A percentile compares a stretch with the other conserved stretches of the same genome.
phyloP scores from a whole-genome alignment of 2,329 filamentous ascomycete genomes.

The Aspergillus hiratsukae region DNA sequence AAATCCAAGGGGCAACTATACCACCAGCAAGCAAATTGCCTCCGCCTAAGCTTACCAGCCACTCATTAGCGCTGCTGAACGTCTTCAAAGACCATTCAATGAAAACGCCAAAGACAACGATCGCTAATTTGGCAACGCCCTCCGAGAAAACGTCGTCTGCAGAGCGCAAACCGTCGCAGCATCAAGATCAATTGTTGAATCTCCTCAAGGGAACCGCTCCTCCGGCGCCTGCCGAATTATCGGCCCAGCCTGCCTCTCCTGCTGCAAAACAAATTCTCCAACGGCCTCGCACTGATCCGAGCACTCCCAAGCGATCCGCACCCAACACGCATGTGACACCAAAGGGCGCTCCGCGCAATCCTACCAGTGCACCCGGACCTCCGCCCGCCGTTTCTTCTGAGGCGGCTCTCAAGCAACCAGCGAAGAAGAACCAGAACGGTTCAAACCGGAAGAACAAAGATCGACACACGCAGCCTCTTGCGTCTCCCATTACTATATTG shows the following conservation, averaged over 20 bases:
- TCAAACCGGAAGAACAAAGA: constrained; percentile 20
- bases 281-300: constrained; percentile 18
- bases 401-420: constrained; percentile 20
- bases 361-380: constrained; percentile 39
- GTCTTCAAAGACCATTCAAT: constrained; percentile 48
- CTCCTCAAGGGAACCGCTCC: constrained; percentile 27
- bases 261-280: constrained; percentile 31
- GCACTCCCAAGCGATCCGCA: constrained; percentile 11
- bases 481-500: constrained; percentile 37
- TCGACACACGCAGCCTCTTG: constrained; percentile 18
- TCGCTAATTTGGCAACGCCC: constrained; percentile 15
- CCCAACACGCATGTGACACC: constrained; percentile 12
- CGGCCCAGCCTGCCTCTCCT: constrained; percentile 40
- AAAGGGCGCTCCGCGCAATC: constrained; percentile 21
- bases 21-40: constrained; percentile 57
- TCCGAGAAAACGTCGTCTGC: constrained; percentile 8
- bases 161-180: constrained; percentile 27
- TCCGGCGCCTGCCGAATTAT: constrained; percentile 42
- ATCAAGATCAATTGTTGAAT: constrained; percentile 35
- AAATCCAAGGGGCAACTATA: constrained; percentile 41
- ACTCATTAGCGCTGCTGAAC: constrained; percentile 55
- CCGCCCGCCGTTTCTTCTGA: constrained; percentile 39
- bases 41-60: constrained; percentile 53
- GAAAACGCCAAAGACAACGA: constrained; percentile 22
- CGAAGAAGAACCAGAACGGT: constrained; percentile 22